These are phyloP conservation scores for Ustilago xerochloae DNA, from an alignment of 1,284 basidiomycete species.

Conservation along the genomic window DNA sequence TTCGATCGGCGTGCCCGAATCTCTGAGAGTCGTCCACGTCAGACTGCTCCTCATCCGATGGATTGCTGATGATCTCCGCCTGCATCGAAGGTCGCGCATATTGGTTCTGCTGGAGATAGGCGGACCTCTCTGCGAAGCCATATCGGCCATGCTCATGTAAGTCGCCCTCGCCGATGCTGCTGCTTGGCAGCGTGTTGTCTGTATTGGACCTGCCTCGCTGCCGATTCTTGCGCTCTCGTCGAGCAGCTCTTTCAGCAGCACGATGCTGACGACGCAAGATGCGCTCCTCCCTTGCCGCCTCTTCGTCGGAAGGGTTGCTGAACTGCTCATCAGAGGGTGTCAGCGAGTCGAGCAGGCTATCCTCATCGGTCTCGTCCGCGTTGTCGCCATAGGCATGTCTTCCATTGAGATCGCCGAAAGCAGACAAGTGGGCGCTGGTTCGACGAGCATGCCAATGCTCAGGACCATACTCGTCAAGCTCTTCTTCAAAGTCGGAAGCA, in stretches of 20 bases:
- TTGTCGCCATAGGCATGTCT: conserved; percentile 7
- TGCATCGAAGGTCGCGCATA: conserved; percentile 2
- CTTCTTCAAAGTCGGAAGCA: conserved; percentile 54
- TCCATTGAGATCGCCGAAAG: conserved; percentile 13
- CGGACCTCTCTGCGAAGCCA: not conserved
- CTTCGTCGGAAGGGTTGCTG: conserved; percentile 64
- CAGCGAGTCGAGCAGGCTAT: conserved; percentile 34
- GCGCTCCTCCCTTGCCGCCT: conserved; percentile 49
- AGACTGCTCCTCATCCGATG: conserved; percentile 48
- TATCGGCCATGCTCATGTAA: conserved; percentile 12
- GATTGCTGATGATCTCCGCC: conserved; percentile 52
- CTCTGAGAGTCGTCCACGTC: conserved; percentile 40
- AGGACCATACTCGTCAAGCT: conserved; percentile 23
- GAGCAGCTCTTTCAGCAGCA: conserved; percentile 30
- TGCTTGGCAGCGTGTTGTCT: conserved; percentile 54
- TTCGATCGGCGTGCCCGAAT: conserved; percentile 33
- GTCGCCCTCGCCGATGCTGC: conserved; percentile 49
- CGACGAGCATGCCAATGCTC: conserved; percentile 33
- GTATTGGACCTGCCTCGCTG: conserved; percentile 41
- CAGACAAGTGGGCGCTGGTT: conserved; percentile 23
- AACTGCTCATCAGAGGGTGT: conserved; percentile 51
- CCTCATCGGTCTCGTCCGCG: conserved; percentile 22
- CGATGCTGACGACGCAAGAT: conserved; percentile 40
- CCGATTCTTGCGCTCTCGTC: conserved; percentile 19
- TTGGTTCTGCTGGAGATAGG: not conserved